Evolutionary conservation across 805 yeast genomes (phyloP), one percentile per base, ranked within the genome.

Genomic region (Monosporozyma siamensis): DNA sequence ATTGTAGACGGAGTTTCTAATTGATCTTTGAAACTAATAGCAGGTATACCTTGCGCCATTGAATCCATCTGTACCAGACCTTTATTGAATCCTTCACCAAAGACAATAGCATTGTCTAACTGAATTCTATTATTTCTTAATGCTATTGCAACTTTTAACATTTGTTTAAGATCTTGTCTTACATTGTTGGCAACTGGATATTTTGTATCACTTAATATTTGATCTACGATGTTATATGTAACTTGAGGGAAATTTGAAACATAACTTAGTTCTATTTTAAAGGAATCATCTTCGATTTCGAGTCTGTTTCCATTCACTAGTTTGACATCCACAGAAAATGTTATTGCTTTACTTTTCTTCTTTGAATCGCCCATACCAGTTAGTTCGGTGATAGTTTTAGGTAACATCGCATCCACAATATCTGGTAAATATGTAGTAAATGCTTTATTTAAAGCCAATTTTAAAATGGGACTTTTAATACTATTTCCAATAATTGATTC

Each of bases 341-440:
- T 68, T 34, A 80, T 49, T 2, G 77, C 72, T 46, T 84, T 65
- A 0, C 79, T 70, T 23, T 54, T 49, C 17, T 49, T 43, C 0
- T 63, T 66, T 23, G 67, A 59, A 2, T 59, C 57, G 2, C 80
- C 81, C 41, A 79, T 60, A 4, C 82, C 78, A 14, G 80, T 71
- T 4, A 67, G 45, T 3, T 70, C 61, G 1, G 80, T 67, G 43
- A 82, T 65, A 0, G 69, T 53, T 9, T 58, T 53, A 0, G 96
- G 95, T 1, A 89, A 64, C 90, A 89, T 81, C 43, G 82, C 77
- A 8, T 70, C 59, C 0, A 77, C 75, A 1, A 67, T 66, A 34
- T 78, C 82, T 0, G 95, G 90, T 18, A 82, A 70, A 55, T 89
- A 90, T 1, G 80, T 70, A 0, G 96, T 86, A 18, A 76, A 64